Base-by-base conservation (phyloP, 2,329 filamentous ascomycete genomes). In the Neocatenulostroma microsporum region DNA sequence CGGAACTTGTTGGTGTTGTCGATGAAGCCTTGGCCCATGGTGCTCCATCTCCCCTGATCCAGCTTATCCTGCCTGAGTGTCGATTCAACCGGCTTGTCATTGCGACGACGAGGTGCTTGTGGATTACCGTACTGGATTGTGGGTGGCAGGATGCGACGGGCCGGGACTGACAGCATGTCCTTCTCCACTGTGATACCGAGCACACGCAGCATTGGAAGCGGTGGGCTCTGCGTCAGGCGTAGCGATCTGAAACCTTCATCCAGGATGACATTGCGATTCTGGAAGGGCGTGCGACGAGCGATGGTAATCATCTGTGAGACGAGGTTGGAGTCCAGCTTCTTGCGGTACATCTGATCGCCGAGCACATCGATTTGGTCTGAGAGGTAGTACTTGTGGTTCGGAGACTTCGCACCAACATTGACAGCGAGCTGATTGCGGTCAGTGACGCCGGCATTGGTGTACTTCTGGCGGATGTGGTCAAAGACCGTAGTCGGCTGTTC, bases 341-440 rank as follows among this genome's bases (percentile, higher is more conserved):
- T 7, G 9, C 20, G 15, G 26, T 40, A 40, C 12, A 25, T 17
- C 25, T 40, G 37, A 14, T 30, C 31, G 13, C 19, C 9, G 15
- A 40, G 13, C 9, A 40, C 32, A 9, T 30, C 10, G 3, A 40
- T 18, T 14, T 35, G 31, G 3, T 4, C 8, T 2, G 37, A 24
- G 4, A 40, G 25, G 17, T 35, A 30, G 15, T 18, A 40, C 14
- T 33, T 37, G 29, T 20, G 35, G 23, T 19, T 32, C 20, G 19
- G 28, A 19, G 25, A 19, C 17, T 30, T 11, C 4, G 20, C 11
- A 20, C 26, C 26, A n/a, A 40, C 13, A 14, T 31, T 40, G 12
- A 29, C 26, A 14, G 26, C 26, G 13, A 29, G 7, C 9, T 8
- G 6, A 9, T 13, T 13, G 26, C n/a, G n/a, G n/a, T n/a, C n/a